Evolutionary conservation across 75 land plant genomes (phyloP).

Genomic region (Ceratopteris richardii): DNA sequence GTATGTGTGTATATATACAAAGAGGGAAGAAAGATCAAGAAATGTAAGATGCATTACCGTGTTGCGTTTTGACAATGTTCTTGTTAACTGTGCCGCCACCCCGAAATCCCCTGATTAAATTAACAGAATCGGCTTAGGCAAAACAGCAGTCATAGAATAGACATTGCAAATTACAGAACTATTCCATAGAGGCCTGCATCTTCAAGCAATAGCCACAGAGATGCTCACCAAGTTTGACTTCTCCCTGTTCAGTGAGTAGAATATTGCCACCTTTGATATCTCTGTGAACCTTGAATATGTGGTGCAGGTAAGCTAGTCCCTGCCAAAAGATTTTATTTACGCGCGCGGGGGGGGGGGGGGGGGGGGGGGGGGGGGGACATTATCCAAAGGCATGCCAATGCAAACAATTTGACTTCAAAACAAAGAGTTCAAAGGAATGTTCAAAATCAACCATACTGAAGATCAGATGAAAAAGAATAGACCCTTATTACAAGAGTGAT

Average conservation of each 20-base stretch:
- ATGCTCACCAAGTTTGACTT: slow-evolving; percentile 79
- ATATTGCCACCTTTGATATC: slow-evolving; percentile 99
- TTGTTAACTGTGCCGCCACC: slow-evolving; percentile 97
- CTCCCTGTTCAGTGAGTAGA: slow-evolving; percentile 87
- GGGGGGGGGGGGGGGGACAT: no score
- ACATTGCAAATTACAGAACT: not conserved
- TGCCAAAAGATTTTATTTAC: no score
- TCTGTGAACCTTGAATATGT: slow-evolving; percentile 95
- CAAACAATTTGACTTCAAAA: no score
- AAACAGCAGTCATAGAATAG: not conserved
- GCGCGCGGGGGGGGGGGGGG: no score
- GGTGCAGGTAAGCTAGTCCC: slow-evolving; percentile 92
- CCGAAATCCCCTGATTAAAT: slow-evolving; percentile 89
- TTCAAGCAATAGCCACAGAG: slow-evolving; percentile 6
- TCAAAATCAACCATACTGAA: no score
- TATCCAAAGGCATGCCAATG: no score
- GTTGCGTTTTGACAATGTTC: slow-evolving; percentile 98
- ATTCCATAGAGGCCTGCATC: no score
- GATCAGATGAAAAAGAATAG: no score
- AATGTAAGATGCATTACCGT: slow-evolving; percentile 56
- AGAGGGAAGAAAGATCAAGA: no score
- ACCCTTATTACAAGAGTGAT: no score
- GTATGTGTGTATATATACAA: no score
- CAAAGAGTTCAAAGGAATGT: no score
- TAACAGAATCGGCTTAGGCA: not conserved